Percentiles rank a stretch among this genome's conserved stretches.
These are phyloP conservation scores for Globisporangium perplexum DNA, from an alignment of 352 stramenopile species.

Conservation along the genomic window DNA sequence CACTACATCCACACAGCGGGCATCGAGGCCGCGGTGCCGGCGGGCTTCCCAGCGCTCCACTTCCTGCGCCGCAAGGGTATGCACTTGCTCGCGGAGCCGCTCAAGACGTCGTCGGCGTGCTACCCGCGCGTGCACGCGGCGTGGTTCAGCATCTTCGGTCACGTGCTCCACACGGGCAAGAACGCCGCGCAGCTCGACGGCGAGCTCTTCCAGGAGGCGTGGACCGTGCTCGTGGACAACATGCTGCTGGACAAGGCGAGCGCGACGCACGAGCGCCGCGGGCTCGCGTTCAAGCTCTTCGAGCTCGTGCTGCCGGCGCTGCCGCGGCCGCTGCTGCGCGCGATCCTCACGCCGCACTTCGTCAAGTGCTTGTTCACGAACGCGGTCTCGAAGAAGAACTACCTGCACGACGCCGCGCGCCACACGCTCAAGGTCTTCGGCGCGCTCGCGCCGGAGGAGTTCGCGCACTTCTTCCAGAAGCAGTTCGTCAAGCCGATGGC, in stretches of 20 bases:
- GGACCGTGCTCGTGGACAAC: slow-evolving; percentile 81
- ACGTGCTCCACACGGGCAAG: slow-evolving; percentile 48
- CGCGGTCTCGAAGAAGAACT: slow-evolving; percentile 71
- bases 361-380: slow-evolving; percentile 86
- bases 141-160: slow-evolving; percentile 73
- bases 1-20: slow-evolving; percentile 51
- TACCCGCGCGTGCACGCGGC: slow-evolving; percentile 78
- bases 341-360: slow-evolving; percentile 69
- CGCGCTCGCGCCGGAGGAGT: slow-evolving; percentile 40
- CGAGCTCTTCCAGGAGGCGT: slow-evolving; percentile 72
- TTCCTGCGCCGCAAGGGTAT: slow-evolving; percentile 61
- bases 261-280: slow-evolving; percentile 73
- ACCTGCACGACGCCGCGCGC: slow-evolving; percentile 71
- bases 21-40: slow-evolving; percentile 30
- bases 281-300: slow-evolving; percentile 79
- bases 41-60: slow-evolving; percentile 30
- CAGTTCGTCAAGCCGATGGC: slow-evolving; percentile 61
- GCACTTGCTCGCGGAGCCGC: slow-evolving; percentile 48
- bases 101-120: slow-evolving; percentile 59
- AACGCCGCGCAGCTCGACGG: slow-evolving; percentile 34
- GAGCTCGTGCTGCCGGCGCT: slow-evolving; percentile 59
- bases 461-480: slow-evolving; percentile 65
- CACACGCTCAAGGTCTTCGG: slow-evolving; percentile 65
- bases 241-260: slow-evolving; percentile 37
- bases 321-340: slow-evolving; percentile 36